Percentiles rank a stretch among this genome's conserved stretches.
Conservation (phyloP, 345 rosid species). For the Gossypium anomalum region DNA sequence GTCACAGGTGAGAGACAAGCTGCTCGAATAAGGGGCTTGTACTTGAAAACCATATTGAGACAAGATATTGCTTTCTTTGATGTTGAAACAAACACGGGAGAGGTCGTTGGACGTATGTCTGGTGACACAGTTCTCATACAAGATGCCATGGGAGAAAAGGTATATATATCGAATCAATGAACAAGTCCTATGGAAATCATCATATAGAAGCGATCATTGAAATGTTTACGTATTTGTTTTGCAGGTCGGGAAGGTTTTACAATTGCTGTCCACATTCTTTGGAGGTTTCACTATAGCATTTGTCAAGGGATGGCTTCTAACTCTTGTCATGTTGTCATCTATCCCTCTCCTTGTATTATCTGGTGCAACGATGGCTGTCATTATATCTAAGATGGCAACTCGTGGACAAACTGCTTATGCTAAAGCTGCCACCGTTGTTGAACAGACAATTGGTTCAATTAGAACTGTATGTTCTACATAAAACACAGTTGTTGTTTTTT, state of each 20-base stretch:
- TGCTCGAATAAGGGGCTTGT: constrained; percentile 48
- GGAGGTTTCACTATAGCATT: constrained; percentile 81
- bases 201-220: background rate
- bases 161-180: background rate
- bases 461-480: constrained; percentile 52
- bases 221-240: background rate
- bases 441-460: constrained; percentile 76
- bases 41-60: constrained; percentile 55
- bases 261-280: constrained; percentile 61
- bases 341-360: constrained; percentile 67
- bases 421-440: constrained; percentile 65
- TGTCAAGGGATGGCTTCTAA: constrained; percentile 76
- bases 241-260: constrained; percentile 87
- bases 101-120: constrained; percentile 59
- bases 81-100: constrained; percentile 59
- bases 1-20: constrained; percentile 70
- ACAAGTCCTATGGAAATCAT: background rate
- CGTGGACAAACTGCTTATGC: constrained; percentile 69
- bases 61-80: constrained; percentile 72
- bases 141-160: constrained; percentile 78
- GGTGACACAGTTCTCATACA: constrained; percentile 77
- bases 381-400: constrained; percentile 57
- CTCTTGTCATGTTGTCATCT: constrained; percentile 60
- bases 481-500: background rate
- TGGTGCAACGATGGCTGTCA: constrained; percentile 52